Conservation (phyloP, 2,329 filamentous ascomycete genomes). For the Bertia moriformis region DNA sequence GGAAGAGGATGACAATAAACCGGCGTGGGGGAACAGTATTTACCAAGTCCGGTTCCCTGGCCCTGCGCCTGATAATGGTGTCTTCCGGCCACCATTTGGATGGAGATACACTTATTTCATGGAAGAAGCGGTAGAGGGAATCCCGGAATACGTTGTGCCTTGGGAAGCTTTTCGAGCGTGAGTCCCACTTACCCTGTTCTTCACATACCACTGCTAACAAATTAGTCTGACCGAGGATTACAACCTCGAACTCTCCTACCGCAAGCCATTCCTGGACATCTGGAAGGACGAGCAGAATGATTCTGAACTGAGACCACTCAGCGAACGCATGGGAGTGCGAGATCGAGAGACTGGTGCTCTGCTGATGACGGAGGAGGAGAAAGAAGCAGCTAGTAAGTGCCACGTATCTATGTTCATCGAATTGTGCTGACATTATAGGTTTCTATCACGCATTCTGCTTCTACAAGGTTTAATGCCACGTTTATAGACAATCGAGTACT, state of each 20-base stretch:
- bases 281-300: slow-evolving; percentile 89
- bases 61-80: slow-evolving; percentile 67
- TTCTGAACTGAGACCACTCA: slow-evolving; percentile 63
- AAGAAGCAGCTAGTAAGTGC: slow-evolving; percentile 57
- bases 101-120: slow-evolving; percentile 98
- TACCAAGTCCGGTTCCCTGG: slow-evolving; percentile 83
- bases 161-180: slow-evolving; percentile 88
- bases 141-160: slow-evolving; percentile 93
- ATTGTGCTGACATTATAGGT: slow-evolving; percentile 9
- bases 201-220: background rate
- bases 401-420: background rate
- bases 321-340: slow-evolving; percentile 89
- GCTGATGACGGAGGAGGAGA: slow-evolving; percentile 68
- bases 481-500: background rate
- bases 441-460: slow-evolving; percentile 96
- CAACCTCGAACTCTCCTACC: slow-evolving; percentile 88
- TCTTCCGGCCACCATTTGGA: slow-evolving; percentile 86
- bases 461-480: slow-evolving; percentile 62
- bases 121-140: slow-evolving; percentile 86
- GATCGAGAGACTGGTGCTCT: slow-evolving; percentile 53
- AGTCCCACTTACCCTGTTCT: background rate
- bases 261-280: slow-evolving; percentile 78
- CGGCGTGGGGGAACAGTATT: slow-evolving; percentile 84
- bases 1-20: slow-evolving; percentile 45
- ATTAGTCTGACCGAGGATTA: slow-evolving; percentile 75